These are phyloP conservation scores for Sordariomycetes sp. DNA, from an alignment of 2,329 filamentous ascomycete species.

Conservation along the genomic window DNA sequence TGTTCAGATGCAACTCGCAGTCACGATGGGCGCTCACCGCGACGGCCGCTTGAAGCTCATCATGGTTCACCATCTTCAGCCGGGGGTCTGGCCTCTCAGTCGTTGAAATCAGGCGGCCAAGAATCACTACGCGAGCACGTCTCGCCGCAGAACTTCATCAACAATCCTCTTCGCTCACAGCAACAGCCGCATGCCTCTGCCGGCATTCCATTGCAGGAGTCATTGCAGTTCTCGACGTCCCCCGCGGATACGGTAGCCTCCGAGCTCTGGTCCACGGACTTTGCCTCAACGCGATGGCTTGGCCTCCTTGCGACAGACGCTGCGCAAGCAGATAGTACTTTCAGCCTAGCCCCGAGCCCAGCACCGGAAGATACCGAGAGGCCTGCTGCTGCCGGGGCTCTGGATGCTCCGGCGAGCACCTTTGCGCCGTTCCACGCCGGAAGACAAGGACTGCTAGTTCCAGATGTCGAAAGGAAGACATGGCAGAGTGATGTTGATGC, in stretches of 20 bases:
- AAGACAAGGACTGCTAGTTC: too few species aligned
- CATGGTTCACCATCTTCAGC: neutral
- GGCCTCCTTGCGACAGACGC: conserved; percentile 8
- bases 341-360: conserved; percentile 14
- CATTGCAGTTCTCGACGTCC: neutral
- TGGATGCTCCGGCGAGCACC: conserved; percentile 4
- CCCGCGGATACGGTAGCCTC: conserved; percentile 2
- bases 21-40: neutral
- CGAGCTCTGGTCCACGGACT: conserved; percentile 16
- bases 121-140: neutral
- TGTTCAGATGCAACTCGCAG: neutral
- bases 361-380: conserved; percentile 4
- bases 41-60: neutral
- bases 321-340: conserved; percentile 17
- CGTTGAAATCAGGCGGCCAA: neutral
- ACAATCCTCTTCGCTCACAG: neutral
- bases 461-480: conserved; percentile 12
- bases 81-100: neutral
- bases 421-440: neutral
- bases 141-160: neutral
- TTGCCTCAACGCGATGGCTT: conserved; percentile 11
- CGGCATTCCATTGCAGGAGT: neutral
- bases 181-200: neutral
- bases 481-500: conserved; percentile 16
- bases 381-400: conserved; percentile 4